Evolutionary conservation across 2,329 filamentous ascomycete species (phyloP), one percentile per base, ranked within the genome.

Genomic region (Chalara sp.): DNA sequence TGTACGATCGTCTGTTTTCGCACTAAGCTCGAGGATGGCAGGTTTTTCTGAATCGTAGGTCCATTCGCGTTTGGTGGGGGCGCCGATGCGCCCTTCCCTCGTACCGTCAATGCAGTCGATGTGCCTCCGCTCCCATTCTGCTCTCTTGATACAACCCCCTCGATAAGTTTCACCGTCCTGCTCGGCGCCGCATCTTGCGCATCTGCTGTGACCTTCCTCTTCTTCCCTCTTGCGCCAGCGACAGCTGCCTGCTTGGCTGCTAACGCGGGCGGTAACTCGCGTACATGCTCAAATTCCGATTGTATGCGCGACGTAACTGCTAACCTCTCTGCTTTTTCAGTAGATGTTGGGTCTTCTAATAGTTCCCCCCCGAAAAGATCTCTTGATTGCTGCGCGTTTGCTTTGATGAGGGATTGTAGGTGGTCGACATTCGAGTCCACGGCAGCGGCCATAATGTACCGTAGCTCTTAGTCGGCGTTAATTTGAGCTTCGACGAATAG

Each of bases 211-310:
- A 71, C 68, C 67, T 80, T 82, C 35, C 76, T 72, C 60, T 83
- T 80, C 58, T 82, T 76, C 58, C 81, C 76, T 56, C 83, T 76
- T 54, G 79, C 76, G 6, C 76, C 78, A n/a, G 80, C 72, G 37
- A 79, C 77, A 61, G 75, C 80, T 11, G 86, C 84, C 67, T 91
- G 86, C 66, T 91, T 93, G 28, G 87, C 84, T 35, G 87, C 87
- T 21, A 96, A 76, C 1, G 81, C 81, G 28, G 85, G 80, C 5
- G 91, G 91, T 3, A 96, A 76, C 55, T 86, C 84, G 65, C 83
- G 81, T 28, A 93, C 84, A 63, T 84, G 75, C 60, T 83, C 79
- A 68, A 96, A 96, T 72, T 96, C 90, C 53, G 49, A 67, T 58
- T 58, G 71, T 52, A 64, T 56, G 54, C 63, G 55, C 53, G 63